A percentile compares a stretch with the other conserved stretches of the same genome.
These are phyloP conservation scores for Crithidia sp. DNA, from an alignment of 208 protist species.

Conservation along the genomic window DNA sequence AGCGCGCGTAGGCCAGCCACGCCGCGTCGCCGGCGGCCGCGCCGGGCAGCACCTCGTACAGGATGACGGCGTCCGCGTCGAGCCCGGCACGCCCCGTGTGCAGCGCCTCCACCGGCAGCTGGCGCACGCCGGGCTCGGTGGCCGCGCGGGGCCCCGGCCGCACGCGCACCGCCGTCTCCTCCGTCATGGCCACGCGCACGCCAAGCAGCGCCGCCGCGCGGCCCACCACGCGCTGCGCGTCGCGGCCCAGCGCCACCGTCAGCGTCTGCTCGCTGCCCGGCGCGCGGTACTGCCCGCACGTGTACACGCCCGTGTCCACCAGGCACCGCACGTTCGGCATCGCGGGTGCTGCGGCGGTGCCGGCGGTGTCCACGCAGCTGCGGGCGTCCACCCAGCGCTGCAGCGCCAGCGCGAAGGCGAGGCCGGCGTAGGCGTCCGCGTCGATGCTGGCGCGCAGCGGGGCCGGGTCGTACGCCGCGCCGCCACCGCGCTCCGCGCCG, in stretches of 20 bases:
- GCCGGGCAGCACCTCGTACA: conserved; percentile 34
- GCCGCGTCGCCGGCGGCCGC: conserved; percentile 8
- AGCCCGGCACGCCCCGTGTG: conserved; percentile 4
- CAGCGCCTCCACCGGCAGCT: conserved; percentile 34
- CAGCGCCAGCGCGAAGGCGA: conserved; percentile 29
- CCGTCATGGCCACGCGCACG: conserved; percentile 34
- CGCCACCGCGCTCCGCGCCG: neutral
- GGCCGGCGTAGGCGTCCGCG: conserved; percentile 13
- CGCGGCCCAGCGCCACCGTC: conserved; percentile 30
- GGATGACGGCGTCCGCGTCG: conserved; percentile 21
- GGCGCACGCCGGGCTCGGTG: conserved; percentile 13
- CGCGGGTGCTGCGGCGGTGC: neutral
- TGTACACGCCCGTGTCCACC: conserved; percentile 31
- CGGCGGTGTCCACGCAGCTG: neutral
- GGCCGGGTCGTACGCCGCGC: neutral
- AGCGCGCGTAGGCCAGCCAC: conserved; percentile 30
- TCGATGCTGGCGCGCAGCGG: no score
- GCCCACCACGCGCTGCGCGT: conserved; percentile 32
- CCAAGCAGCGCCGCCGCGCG: conserved; percentile 20
- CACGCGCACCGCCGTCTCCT: conserved; percentile 46
- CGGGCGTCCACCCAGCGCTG: conserved; percentile 3
- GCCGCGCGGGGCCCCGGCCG: neutral
- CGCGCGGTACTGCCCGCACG: conserved; percentile 18
- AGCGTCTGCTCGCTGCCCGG: conserved; percentile 17
- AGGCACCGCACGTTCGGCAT: conserved; percentile 20